Percentiles rank a stretch among this genome's conserved stretches.
Conservation (phyloP, 495 filamentous ascomycete genomes). For the Neurospora tetrasperma region DNA sequence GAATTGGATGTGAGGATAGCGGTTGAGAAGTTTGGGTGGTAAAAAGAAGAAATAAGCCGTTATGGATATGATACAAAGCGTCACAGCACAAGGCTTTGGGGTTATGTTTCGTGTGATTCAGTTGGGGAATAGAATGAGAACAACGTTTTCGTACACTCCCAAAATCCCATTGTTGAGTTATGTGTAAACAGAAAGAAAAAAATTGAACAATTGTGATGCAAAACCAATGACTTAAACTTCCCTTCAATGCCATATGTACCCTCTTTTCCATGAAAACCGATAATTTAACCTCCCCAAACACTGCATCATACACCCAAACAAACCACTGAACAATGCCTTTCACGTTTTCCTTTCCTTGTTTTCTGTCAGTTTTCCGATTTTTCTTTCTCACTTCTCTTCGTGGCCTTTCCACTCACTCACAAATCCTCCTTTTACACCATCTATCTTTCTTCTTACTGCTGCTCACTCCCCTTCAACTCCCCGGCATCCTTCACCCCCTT, state of each 20-base stretch:
- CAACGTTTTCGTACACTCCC: neutral
- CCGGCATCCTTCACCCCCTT: constrained; percentile 55
- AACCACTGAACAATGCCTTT: neutral
- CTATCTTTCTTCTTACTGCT: neutral
- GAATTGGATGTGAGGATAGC: constrained; percentile 31
- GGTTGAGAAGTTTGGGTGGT: constrained; percentile 46
- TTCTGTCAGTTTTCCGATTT: neutral
- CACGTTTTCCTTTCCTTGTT: neutral
- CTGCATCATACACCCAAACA: neutral
- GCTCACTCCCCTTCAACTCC: constrained; percentile 36
- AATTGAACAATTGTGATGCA: too few relatives aligned
- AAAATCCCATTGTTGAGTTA: neutral
- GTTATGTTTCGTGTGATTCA: neutral
- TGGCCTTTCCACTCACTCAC: too few relatives aligned
- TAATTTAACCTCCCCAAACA: neutral
- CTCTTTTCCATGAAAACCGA: too few relatives aligned
- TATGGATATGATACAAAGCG: neutral
- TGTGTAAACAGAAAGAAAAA: neutral
- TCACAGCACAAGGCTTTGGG: neutral
- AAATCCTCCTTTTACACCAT: too few relatives aligned
- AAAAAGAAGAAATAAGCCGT: neutral
- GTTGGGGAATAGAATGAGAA: neutral
- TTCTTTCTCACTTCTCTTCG: too few relatives aligned
- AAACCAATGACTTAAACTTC: too few relatives aligned
- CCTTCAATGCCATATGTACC: too few relatives aligned